Base-by-base conservation (phyloP, 768 basidiomycete genomes). In the Lactarius pseudohatsudake region DNA sequence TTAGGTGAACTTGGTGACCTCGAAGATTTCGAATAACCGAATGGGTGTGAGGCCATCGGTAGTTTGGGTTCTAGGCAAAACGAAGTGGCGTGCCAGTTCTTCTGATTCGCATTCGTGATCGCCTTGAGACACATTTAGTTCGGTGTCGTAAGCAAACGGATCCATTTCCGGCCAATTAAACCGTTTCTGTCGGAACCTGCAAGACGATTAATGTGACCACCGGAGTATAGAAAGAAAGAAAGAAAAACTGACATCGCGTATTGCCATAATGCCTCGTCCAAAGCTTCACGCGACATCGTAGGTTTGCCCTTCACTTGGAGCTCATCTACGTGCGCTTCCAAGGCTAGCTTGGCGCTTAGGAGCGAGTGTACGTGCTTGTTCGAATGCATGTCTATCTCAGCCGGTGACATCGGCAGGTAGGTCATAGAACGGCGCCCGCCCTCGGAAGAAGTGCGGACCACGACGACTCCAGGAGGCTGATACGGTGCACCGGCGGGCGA, bases 381-480 rank as follows among this genome's bases (percentile, higher is more conserved):
- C n/a, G 85, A 81, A 71, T 90, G 87, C 85, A 89, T 86, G 77
- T 91, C 90, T 40, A 91, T 78, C 72, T 89, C 89, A 3, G 74
- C 72, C 28, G 88, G 80, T 0, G 79, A 63, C 70, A 88, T 77
- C 1, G 87, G 82, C 56, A 90, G 78, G 73, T 87, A 88, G 7
- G 82, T 84, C 30, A 80, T 76, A 8, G 84, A 86, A 80, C 79
- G 84, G 40, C 50, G 68, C 36, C 13, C 6, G 7, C 32, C 53
- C 30, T 43, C 63, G 53, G 58, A 50, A 38, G 62, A 56, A 8
- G 66, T 30, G 41, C 53, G 26, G 32, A 64, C 53, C 50, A 90
- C 75, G 28, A 91, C 72, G 8, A 91, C 75, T 1, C 90, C 90
- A 7, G 86, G 81, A 1, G 86, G 86, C 72, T 89, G 88, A 55